Evolutionary conservation across 208 protist genomes (phyloP), one percentile per base, ranked within the genome.

Genomic region (Trypanosoma rangeli): DNA sequence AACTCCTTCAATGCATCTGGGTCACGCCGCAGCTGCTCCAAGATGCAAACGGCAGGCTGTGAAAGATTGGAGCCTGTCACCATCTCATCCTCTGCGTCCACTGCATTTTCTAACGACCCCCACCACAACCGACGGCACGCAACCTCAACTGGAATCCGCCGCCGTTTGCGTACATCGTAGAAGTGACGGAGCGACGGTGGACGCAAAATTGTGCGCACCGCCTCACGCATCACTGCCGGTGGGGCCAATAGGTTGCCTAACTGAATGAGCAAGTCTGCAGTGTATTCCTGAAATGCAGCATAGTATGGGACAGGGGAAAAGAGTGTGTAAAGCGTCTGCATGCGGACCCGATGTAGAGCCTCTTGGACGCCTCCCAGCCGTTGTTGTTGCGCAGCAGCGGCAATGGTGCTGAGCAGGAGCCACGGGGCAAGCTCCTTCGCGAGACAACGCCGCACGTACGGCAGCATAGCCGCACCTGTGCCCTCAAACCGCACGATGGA

Each of bases 401-500:
- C 76, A 56, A 73, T 39, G 24, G 20, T 61, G 44, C 57, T 20
- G 26, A 81, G 52, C 13, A 81, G 52, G 49, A 81, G 29, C 76
- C 76, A 81, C 15, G 70, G 64, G 22, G 60, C 16, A 54, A 76
- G 58, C 49, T 81, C 76, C 61, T 71, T 70, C 29, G 64, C 70
- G 15, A 74, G 74, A 28, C 59, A 71, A 8, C 85, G 84, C 50
- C 37, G 33, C 15, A 93, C n/a, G 54, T 80, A 87, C 39, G 80
- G 72, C 5, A 68, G n/a, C 69, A 69, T 70, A 13, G 56, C 44
- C 5, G 26, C 10, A 46, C 70, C 65, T 37, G 53, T 46, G 16
- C 66, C 66, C 28, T 76, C 66, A 68, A 94, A 90, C 65, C 74
- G 79, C 8, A 92, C 73, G n/a, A 92, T 76, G 0, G 80, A 82